Base-by-base conservation (phyloP, 2,329 filamentous ascomycete genomes). In the Cercospora brassicicola region DNA sequence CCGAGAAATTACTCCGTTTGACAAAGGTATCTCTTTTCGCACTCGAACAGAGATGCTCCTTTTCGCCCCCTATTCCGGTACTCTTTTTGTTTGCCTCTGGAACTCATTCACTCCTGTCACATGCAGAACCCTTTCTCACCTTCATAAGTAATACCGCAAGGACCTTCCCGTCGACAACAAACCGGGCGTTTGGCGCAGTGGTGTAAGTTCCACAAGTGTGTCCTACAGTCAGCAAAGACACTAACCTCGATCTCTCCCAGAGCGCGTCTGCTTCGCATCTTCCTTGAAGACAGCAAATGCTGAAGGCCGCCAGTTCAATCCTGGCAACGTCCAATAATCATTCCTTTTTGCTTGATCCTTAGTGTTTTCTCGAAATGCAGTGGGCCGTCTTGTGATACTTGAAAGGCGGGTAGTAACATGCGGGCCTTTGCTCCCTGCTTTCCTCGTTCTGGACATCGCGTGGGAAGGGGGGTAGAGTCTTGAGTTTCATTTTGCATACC, bases 261-360 rank as follows among this genome's bases (percentile, higher is more conserved):
- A 55, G 61, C 61, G 61, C 61, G 61, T 63, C 61, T 63, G 61
- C 61, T 63, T 63, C 61, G 61, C 61, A 63, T 30, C 61, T 36
- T 15, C 39, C 28, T 28, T 2, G 61, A 23, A 36, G 42, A 28
- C 48, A 33, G 48, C 45, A 28, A 39, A 28, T 63, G 61, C 61
- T 63, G 61, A 63, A 63, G 61, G 61, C 30, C 61, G 48, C 45
- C 61, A 55, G 42, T 63, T 63, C 61, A 55, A 63, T 39, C 48
- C 42, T 55, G 61, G 45, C 48, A 55, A 36, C 61, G 42, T 63
- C 61, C 61, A 63, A 55, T 5, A 10, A 9, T 5, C 11, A 20
- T 48, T 28, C 33, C 45, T 63, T 63, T 63, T 63, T 23, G 28
- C 15, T 33, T 20, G 20, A 2, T 28, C 2, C 0, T 2, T 30